Percentiles rank a stretch among this genome's conserved stretches.
phyloP scores from a whole-genome alignment of 2,329 filamentous ascomycete species.

The Pleoardoris graminearum region DNA sequence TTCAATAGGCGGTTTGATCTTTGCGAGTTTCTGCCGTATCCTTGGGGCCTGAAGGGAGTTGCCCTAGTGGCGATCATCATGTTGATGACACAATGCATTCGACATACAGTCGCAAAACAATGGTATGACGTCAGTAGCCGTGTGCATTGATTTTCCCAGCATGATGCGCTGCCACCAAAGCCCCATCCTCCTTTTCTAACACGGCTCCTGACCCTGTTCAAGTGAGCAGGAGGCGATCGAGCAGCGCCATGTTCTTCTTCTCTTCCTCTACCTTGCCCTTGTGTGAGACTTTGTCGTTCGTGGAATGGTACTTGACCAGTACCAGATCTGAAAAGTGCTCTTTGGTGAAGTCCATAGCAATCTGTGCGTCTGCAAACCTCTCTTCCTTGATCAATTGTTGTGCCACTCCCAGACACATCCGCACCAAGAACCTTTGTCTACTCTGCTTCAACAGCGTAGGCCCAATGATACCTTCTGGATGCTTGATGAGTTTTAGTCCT shows the following conservation, averaged over 20 bases:
- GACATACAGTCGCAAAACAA: too few species aligned
- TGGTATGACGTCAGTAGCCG: too few species aligned
- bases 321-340: conserved; percentile 39
- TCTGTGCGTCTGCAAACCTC: conserved; percentile 32
- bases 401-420: conserved; percentile 36
- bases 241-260: conserved; percentile 28
- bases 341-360: conserved; percentile 35
- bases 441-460: conserved; percentile 13
- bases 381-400: conserved; percentile 35
- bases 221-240: conserved; percentile 28
- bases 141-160: too few species aligned
- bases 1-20: too few species aligned
- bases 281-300: conserved; percentile 1
- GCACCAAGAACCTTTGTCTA: conserved; percentile 30
- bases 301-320: conserved; percentile 15
- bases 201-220: too few species aligned
- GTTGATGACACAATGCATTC: too few species aligned
- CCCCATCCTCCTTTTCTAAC: too few species aligned
- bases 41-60: too few species aligned
- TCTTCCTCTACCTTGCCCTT: conserved; percentile 15
- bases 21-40: too few species aligned
- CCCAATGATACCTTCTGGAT: conserved; percentile 22
- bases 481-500: conserved; percentile 30
- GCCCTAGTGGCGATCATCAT: too few species aligned
- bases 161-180: too few species aligned